A percentile compares a stretch with the other conserved stretches of the same genome.
Evolutionary conservation across 2,329 filamentous ascomycete genomes (phyloP).

Genomic region (Didymella sp.): DNA sequence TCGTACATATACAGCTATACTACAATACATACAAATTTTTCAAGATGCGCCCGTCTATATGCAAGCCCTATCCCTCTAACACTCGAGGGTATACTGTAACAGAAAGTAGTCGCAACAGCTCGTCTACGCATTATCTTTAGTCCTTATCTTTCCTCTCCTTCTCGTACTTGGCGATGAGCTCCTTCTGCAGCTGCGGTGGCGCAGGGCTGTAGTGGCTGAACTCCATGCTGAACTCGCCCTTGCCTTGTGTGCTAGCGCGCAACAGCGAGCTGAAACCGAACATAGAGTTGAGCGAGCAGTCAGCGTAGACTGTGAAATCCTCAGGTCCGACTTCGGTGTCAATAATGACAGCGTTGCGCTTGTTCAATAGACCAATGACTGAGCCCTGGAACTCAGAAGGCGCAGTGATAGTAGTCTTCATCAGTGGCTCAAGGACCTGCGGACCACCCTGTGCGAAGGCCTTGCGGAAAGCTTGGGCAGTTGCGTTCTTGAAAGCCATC

Average conservation of each 20-base stretch:
- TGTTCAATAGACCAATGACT: slow-evolving; percentile 93
- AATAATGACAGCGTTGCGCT: slow-evolving; percentile 91
- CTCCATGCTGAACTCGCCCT: slow-evolving; percentile 99
- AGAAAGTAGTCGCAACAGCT: slow-evolving; percentile 3
- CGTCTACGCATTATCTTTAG: slow-evolving; percentile 55
- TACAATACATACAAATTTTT: slow-evolving; percentile 15
- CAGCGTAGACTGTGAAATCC: slow-evolving; percentile 90
- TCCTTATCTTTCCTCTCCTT: slow-evolving; percentile 70
- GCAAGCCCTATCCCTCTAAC: slow-evolving; percentile 22
- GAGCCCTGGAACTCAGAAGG: slow-evolving; percentile 98
- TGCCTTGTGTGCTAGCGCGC: slow-evolving; percentile 92
- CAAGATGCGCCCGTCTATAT: slow-evolving; percentile 32
- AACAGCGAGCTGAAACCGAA: slow-evolving; percentile 95
- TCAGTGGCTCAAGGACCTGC: slow-evolving; percentile 89
- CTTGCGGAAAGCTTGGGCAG: slow-evolving; percentile 95
- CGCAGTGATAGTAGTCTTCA: slow-evolving; percentile 97
- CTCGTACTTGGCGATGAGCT: slow-evolving; percentile 71
- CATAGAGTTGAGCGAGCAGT: slow-evolving; percentile 96
- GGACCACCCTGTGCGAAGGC: slow-evolving; percentile 83
- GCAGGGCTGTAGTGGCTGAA: slow-evolving; percentile 95
- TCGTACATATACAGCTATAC: slow-evolving; percentile 30
- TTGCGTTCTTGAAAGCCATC: slow-evolving; percentile 92
- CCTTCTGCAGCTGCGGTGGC: slow-evolving; percentile 85
- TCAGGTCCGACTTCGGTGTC: slow-evolving; percentile 94
- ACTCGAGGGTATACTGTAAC: slow-evolving; percentile 9